Evolutionary conservation across 441 rosid species (phyloP), one percentile per base, ranked within the genome.

Genomic region (Corymbia calophylla): DNA sequence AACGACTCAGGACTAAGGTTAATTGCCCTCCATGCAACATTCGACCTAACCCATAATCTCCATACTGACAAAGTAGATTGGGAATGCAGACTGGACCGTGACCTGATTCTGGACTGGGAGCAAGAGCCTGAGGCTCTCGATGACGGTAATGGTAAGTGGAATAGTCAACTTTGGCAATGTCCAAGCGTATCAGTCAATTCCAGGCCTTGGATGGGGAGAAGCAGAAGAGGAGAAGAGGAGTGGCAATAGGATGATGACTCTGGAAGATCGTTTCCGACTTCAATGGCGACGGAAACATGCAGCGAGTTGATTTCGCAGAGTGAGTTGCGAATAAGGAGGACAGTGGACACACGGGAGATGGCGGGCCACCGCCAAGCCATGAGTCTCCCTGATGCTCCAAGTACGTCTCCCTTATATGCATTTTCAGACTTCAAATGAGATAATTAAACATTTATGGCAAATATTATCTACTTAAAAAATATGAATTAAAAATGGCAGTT

Each of bases 181-280:
- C 90, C 91, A 91, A 17, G 53, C 93, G 88, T 92, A 93, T 86
- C 94, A 92, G 90, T 58, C 95, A 6, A 95, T 92, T 86, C 91
- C 92, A 8, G 94, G 95, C 89, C 90, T 88, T 9, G 98, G 96
- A 54, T 95, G 97, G 98, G 96, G 44, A n/a, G 96, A 94, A 25
- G 93, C 92, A 4, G 96, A 95, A 86, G 95, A 90, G 31, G 91
- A 4, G 96, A 95, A 86, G 95, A 90, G 31, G 91, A 39, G 14
- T 89, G 82, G 70, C 89, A 88, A 25, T 90, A 93, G 88, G 89
- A 86, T 31, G 88, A 86, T 54, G 56, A 86, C n/a, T 47, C 54
- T 32, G 19, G 53, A 70, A 90, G 86, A 89, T n/a, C 35, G 1
- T 60, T 90, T 87, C 90, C 62, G 91, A 88, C 53, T 62, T 70